phyloP scores from a whole-genome alignment of 1,139 yeast genomes.

The Zhuliangozyma blackwelliae region DNA sequence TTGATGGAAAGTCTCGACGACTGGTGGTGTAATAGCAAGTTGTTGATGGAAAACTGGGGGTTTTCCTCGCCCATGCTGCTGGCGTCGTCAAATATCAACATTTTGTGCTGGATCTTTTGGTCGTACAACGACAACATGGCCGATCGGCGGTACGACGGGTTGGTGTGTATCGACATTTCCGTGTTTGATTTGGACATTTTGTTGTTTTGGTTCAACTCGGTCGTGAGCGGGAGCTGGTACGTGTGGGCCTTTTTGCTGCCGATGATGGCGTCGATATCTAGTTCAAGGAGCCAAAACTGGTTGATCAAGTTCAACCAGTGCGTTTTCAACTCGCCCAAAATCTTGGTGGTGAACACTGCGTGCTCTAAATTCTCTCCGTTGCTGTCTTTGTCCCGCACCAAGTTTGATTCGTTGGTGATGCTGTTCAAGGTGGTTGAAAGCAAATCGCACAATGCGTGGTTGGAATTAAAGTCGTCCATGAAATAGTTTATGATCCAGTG shows the following conservation, averaged over 20 bases:
- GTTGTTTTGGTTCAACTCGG: constrained; percentile 17
- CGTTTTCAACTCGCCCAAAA: constrained; percentile 38
- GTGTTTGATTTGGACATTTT: constrained; percentile 31
- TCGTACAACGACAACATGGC: constrained; percentile 54
- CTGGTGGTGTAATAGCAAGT: constrained; percentile 37
- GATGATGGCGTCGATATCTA: constrained; percentile 20
- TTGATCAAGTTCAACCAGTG: constrained; percentile 36
- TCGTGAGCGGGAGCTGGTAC: constrained; percentile 25
- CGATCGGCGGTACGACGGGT: constrained; percentile 51
- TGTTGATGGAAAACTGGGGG: constrained; percentile 39
- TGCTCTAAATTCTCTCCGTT: background rate
- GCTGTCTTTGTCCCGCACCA: constrained; percentile 13
- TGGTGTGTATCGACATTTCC: constrained; percentile 40
- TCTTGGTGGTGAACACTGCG: constrained; percentile 36
- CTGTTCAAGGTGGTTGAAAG: constrained; percentile 50
- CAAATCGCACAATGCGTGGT: constrained; percentile 40
- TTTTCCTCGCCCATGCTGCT: constrained; percentile 24
- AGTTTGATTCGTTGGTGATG: constrained; percentile 30
- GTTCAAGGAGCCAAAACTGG: constrained; percentile 30
- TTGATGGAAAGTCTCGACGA: constrained; percentile 36
- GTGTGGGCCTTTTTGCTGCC: constrained; percentile 15
- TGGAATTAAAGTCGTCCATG: constrained; percentile 59
- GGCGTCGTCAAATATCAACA: constrained; percentile 32
- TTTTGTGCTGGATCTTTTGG: constrained; percentile 30
- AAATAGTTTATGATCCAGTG: constrained; percentile 86